These are phyloP conservation scores for Tricharina praecox DNA, from an alignment of 495 filamentous ascomycete genomes.

Conservation along the genomic window DNA sequence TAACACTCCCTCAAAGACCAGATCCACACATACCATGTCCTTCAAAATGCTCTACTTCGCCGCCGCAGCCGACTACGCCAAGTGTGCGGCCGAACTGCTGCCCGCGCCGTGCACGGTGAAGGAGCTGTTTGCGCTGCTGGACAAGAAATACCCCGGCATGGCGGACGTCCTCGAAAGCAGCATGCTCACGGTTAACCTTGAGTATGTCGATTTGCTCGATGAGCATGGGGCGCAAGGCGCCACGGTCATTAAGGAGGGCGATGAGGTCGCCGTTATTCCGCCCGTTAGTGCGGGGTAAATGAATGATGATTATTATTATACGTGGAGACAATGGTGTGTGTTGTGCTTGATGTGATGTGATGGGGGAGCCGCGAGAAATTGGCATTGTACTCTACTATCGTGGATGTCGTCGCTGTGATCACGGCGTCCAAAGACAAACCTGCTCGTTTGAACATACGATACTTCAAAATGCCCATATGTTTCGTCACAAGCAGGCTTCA, in stretches of 20 bases:
- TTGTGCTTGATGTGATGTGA: background rate
- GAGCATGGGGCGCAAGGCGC: no score
- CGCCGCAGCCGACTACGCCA: slow-evolving; percentile 54
- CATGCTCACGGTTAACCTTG: slow-evolving; percentile 69
- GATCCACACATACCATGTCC: slow-evolving; percentile 16
- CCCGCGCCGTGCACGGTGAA: slow-evolving; percentile 52
- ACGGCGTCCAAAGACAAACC: no score
- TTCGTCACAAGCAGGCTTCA: no score
- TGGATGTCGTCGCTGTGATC: no score
- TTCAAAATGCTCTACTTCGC: slow-evolving; percentile 86
- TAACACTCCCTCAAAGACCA: background rate
- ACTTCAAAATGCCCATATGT: no score
- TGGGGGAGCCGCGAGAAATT: no score
- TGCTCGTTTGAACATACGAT: no score
- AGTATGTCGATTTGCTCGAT: slow-evolving; percentile 61
- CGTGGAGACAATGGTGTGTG: background rate
- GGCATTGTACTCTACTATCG: no score
- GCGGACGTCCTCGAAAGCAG: slow-evolving; percentile 53
- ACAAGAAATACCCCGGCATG: slow-evolving; percentile 67
- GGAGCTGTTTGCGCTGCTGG: slow-evolving; percentile 53
- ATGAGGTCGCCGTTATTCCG: slow-evolving; percentile 89
- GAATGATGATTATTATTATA: background rate
- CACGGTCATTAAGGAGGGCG: slow-evolving; percentile 50
- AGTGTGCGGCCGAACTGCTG: slow-evolving; percentile 51
- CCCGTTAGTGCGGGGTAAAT: slow-evolving; percentile 69